Percentiles rank a stretch among this genome's conserved stretches.
phyloP scores from a whole-genome alignment of 1,284 basidiomycete genomes.

The Hymenochaete sp. region DNA sequence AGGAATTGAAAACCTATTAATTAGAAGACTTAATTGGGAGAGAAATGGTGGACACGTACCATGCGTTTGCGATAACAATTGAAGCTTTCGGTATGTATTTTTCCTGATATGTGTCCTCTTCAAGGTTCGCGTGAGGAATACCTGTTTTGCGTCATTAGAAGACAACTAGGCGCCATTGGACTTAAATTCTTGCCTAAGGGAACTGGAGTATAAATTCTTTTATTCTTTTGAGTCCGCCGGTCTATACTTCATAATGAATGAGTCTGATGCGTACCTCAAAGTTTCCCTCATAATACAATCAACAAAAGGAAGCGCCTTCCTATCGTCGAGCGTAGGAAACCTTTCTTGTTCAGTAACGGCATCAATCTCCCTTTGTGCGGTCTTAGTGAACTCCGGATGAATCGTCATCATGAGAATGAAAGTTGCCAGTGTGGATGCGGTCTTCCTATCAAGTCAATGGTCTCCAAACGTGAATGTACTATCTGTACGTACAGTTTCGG shows the following conservation, averaged over 20 bases:
- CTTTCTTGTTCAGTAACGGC: constrained; percentile 21
- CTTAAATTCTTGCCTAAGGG: constrained; percentile 12
- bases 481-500: too few relatives aligned
- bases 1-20: background rate
- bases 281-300: constrained; percentile 26
- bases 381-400: constrained; percentile 21
- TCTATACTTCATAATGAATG: background rate
- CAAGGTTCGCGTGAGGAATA: constrained; percentile 7
- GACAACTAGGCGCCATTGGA: background rate
- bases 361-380: constrained; percentile 26
- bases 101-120: constrained; percentile 9
- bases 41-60: background rate
- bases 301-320: constrained; percentile 23
- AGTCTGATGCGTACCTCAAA: constrained; percentile 20
- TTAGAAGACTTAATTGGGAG: background rate
- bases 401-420: constrained; percentile 26
- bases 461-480: too few relatives aligned
- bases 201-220: constrained; percentile 9
- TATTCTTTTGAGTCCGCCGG: background rate
- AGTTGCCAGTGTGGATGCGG: constrained; percentile 15
- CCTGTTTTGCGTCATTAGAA: background rate
- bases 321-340: constrained; percentile 24
- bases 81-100: constrained; percentile 7
- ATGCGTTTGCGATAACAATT: constrained; percentile 13
- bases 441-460: too few relatives aligned